A percentile compares a stretch with the other conserved stretches of the same genome.
Conservation (phyloP, 441 rosid species). For the Cnidoscolus chayamansa region DNA sequence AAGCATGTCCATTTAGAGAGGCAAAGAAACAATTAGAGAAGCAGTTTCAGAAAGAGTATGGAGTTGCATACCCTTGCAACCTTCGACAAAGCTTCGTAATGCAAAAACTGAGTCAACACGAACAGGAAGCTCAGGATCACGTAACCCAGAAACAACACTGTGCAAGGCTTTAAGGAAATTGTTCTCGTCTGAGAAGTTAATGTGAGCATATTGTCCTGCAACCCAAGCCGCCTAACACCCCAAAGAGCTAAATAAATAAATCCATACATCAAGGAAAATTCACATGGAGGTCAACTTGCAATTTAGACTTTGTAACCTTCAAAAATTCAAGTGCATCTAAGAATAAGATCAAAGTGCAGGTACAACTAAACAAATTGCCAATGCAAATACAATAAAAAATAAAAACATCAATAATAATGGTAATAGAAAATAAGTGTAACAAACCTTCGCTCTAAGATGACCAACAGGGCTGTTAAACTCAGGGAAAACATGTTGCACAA, state of each 20-base stretch:
- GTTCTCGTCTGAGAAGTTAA: conserved; percentile 74
- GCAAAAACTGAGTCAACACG: conserved; percentile 99
- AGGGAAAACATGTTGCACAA: conserved; percentile 96
- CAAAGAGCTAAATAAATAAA: conserved; percentile 18
- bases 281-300: neutral
- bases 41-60: neutral
- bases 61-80: conserved; percentile 62
- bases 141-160: conserved; percentile 87
- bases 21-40: neutral
- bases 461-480: conserved; percentile 93
- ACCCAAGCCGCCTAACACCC: conserved; percentile 94
- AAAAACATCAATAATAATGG: neutral
- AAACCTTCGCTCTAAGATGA: conserved; percentile 97
- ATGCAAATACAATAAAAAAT: neutral
- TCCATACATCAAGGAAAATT: neutral
- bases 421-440: conserved; percentile 10
- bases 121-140: conserved; percentile 96
- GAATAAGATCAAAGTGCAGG: neutral
- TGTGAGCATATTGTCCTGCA: conserved; percentile 93
- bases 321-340: neutral
- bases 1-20: conserved; percentile 8
- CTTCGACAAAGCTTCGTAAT: conserved; percentile 90
- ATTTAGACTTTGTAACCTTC: neutral
- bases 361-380: conserved; percentile 1
- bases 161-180: conserved; percentile 82